Base-by-base conservation (phyloP, 2,329 filamentous ascomycete species). In the Tothia fuscella region DNA sequence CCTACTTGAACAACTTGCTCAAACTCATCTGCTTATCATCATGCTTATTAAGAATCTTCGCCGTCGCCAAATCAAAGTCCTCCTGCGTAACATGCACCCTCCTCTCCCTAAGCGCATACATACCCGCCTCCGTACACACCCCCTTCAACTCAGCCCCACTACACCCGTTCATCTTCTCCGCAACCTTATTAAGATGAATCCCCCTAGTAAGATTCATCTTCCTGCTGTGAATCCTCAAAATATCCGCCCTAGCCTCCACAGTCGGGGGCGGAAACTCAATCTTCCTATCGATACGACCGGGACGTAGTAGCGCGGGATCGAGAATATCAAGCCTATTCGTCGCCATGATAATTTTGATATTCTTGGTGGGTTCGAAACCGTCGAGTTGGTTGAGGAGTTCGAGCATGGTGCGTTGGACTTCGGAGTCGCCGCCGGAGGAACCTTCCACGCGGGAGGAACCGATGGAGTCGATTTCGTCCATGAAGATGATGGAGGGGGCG, bases 91-190 rank as follows among this genome's bases (percentile, higher is more conserved):
- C 91, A 62, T 98, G 91, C 45, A 98, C 89, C 65, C 91, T 80
- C 58, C 91, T 74, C 68, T 98, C 91, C 53, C 91, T 80, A 49
- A 98, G 72, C 12, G 91, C 91, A 59, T 91, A 98, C 91, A 98
- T 98, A 55, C 91, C 91, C 3, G 91, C 87, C 65, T 98, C 91
- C 34, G 91, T 98, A 63, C 91, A 98, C 36, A 98, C 91, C 68
- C 91, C 91, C 77, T 98, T 98, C 53, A 98, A 67, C 66, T 98
- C 91, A 42, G 91, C 91, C 47, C 91, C 91, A 3, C 88, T 95
- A 65, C 91, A 98, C 39, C 91, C 91, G 57, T 95, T 95, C 91
- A 98, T 98, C 76, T 96, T 96, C 72, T 98, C 91, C 22, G 91
- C 91, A 54, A 96, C 93, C 78, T 98, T 98, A 55, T 76, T 93